Percentiles rank a stretch among this genome's conserved stretches.
Evolutionary conservation across 2,329 filamentous ascomycete genomes (phyloP).

Genomic region (Ophiocordyceps camponoti-leonardi): DNA sequence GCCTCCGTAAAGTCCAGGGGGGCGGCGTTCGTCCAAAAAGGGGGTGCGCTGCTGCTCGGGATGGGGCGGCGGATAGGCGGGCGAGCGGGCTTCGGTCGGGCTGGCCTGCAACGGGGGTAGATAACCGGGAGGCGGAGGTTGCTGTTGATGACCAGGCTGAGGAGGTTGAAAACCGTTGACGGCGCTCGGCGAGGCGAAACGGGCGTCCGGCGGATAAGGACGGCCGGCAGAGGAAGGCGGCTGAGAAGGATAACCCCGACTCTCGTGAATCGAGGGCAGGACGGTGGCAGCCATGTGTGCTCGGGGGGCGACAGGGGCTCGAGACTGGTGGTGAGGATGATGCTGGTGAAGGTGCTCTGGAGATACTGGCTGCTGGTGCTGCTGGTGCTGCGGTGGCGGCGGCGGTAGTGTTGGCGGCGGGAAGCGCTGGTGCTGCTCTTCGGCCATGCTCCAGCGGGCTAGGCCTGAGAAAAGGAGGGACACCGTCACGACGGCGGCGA

Average conservation of each 20-base stretch:
- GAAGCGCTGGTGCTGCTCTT: neutral
- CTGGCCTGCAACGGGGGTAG: constrained; percentile 19
- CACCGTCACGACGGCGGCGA: neutral
- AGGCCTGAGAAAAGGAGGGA: neutral
- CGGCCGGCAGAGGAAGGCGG: constrained; percentile 9
- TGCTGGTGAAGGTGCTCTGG: neutral
- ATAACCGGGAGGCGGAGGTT: constrained; percentile 13
- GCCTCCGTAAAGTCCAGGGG: constrained; percentile 13
- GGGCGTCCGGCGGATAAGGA: constrained; percentile 16
- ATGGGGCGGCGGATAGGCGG: constrained; percentile 21
- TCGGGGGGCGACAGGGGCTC: constrained; percentile 4
- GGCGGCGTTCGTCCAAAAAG: constrained; percentile 19
- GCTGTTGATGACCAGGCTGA: constrained; percentile 12
- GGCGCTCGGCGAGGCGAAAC: constrained; percentile 25
- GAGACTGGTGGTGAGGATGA: neutral
- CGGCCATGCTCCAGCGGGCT: neutral
- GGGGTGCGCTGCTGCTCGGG: constrained; percentile 19
- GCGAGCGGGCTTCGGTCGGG: constrained; percentile 15
- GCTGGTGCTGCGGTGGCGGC: too few relatives aligned
- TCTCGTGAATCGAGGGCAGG: constrained; percentile 32
- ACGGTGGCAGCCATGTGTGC: constrained; percentile 25
- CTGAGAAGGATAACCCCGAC: constrained; percentile 10
- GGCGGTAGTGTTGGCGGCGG: too few relatives aligned
- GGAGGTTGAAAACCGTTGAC: constrained; percentile 29
- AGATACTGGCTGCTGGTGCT: neutral